Percentiles rank a stretch among this genome's conserved stretches.
phyloP scores from a whole-genome alignment of 1,139 yeast genomes.

The Lodderomyces jiufengensis region DNA sequence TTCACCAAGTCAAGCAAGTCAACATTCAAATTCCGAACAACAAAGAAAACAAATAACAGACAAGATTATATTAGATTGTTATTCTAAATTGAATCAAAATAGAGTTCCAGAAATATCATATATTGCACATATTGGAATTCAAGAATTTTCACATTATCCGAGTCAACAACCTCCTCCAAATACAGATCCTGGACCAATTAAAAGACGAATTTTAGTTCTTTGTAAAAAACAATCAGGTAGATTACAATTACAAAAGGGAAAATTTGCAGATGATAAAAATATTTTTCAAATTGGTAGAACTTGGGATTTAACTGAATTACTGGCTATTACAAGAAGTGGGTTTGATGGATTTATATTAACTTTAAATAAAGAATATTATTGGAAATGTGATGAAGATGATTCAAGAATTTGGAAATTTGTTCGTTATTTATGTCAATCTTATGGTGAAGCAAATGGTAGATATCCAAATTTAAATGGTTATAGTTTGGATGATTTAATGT shows the following conservation, averaged over 20 bases:
- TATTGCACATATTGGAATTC: conserved; percentile 36
- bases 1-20: conserved; percentile 8
- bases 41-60: conserved; percentile 23
- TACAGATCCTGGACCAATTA: conserved; percentile 31
- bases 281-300: conserved; percentile 88
- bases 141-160: conserved; percentile 39
- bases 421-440: conserved; percentile 59
- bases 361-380: conserved; percentile 78
- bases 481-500: conserved; percentile 32
- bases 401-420: conserved; percentile 61
- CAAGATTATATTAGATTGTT: conserved; percentile 41
- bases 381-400: conserved; percentile 71
- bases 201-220: conserved; percentile 38
- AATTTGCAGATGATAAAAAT: conserved; percentile 66
- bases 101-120: conserved; percentile 32
- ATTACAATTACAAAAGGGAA: conserved; percentile 79
- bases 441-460: conserved; percentile 61
- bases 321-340: conserved; percentile 49
- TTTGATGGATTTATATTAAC: conserved; percentile 57
- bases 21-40: conserved; percentile 10
- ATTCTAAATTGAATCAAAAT: conserved; percentile 35
- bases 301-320: conserved; percentile 81
- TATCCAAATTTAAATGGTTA: conserved; percentile 56
- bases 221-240: conserved; percentile 52
- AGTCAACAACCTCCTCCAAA: conserved; percentile 39